These are phyloP conservation scores for Neurospora sp. DNA, from an alignment of 2,329 filamentous ascomycete genomes.

Conservation along the genomic window DNA sequence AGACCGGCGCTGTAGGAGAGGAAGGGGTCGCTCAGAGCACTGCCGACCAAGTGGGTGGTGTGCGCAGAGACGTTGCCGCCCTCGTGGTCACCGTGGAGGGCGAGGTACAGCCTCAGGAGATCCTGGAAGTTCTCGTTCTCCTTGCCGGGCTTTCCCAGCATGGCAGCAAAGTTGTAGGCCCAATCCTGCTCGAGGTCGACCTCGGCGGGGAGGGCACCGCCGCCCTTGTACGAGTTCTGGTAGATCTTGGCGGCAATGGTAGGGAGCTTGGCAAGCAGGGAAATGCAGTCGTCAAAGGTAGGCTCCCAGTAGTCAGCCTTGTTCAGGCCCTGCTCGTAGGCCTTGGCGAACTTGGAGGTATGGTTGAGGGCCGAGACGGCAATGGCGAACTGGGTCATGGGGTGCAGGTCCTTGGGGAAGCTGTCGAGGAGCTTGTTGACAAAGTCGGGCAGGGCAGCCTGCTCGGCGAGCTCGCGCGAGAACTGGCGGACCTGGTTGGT, in stretches of 20 bases:
- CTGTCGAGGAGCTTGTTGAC: constrained; percentile 80
- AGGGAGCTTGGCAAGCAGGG: constrained; percentile 87
- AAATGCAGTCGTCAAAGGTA: constrained; percentile 91
- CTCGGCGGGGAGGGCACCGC: constrained; percentile 61
- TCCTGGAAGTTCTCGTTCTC: constrained; percentile 94
- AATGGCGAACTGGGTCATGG: constrained; percentile 96
- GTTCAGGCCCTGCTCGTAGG: constrained; percentile 80
- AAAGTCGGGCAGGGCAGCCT: constrained; percentile 72
- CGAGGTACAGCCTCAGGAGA: constrained; percentile 83
- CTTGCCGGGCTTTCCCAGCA: constrained; percentile 82
- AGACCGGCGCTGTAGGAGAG: constrained; percentile 93
- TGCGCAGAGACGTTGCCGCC: constrained; percentile 97
- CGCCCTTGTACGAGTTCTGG: constrained; percentile 75
- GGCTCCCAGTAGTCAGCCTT: constrained; percentile 99
- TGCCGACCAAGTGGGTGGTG: constrained; percentile 87
- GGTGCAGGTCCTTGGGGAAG: constrained; percentile 84
- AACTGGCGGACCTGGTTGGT: constrained; percentile 71
- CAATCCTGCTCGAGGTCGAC: constrained; percentile 84
- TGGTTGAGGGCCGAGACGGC: constrained; percentile 94
- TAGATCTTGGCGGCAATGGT: constrained; percentile 97
- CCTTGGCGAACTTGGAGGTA: constrained; percentile 85
- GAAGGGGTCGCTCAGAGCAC: constrained; percentile 88
- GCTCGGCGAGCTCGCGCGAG: constrained; percentile 77
- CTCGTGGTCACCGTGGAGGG: constrained; percentile 95
- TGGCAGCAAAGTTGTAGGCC: constrained; percentile 96